Conservation (phyloP, 148 eudicot species). For the Diospyros kaki region DNA sequence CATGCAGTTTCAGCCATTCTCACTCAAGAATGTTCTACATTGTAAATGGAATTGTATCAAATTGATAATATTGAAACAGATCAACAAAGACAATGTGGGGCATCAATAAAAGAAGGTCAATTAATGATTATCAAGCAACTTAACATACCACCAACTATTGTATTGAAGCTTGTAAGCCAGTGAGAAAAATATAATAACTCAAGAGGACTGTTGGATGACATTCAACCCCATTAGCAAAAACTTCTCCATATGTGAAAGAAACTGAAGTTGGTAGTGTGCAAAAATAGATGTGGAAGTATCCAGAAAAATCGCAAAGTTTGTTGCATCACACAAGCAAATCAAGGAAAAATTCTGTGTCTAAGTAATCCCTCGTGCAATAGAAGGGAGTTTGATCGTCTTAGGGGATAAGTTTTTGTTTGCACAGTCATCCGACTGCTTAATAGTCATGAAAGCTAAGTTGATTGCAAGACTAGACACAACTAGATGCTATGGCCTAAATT, state of each 20-base stretch:
- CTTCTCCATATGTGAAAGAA: not conserved
- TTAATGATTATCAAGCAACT: not conserved
- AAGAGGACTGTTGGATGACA: not conserved
- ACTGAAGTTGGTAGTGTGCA: not conserved
- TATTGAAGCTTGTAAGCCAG: not conserved
- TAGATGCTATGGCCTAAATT: too few relatives aligned
- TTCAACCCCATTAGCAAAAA: not conserved
- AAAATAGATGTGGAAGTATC: not conserved
- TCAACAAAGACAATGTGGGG: not conserved
- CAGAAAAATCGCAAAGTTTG: not conserved
- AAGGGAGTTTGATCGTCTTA: too few relatives aligned
- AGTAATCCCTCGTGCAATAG: too few relatives aligned
- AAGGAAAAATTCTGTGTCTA: too few relatives aligned
- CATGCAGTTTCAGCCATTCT: not conserved
- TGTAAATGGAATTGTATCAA: not conserved
- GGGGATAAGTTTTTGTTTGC: too few relatives aligned
- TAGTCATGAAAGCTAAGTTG: too few relatives aligned
- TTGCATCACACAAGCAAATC: too few relatives aligned
- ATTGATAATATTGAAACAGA: not conserved
- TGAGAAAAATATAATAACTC: not conserved
- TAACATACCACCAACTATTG: too few relatives aligned
- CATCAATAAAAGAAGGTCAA: not conserved
- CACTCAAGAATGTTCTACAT: too few relatives aligned
- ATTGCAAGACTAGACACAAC: too few relatives aligned
- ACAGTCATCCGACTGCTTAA: too few relatives aligned